A percentile compares a stretch with the other conserved stretches of the same genome.
Evolutionary conservation across 139 green algal species (phyloP).

Genomic region (Yamagishiella unicocca): DNA sequence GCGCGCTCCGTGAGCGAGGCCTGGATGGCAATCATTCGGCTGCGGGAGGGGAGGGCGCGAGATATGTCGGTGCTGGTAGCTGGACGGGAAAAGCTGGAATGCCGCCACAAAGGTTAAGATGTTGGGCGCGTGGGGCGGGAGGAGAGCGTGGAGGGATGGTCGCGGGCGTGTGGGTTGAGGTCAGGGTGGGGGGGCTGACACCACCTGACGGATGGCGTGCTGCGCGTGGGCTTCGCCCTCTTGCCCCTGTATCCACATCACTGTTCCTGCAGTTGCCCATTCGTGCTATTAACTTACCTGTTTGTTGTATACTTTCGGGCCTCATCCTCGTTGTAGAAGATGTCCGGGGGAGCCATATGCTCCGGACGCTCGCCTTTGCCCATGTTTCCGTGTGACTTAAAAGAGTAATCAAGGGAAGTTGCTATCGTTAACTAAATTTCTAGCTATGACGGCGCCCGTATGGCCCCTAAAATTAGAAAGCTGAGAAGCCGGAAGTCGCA

Average conservation of each 20-base stretch:
- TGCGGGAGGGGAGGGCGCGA: constrained; percentile 50
- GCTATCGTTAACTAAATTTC: background rate
- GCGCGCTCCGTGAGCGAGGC: constrained; percentile 86
- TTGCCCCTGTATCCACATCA: too few relatives aligned
- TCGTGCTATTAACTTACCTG: constrained; percentile 56
- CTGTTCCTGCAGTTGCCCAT: too few relatives aligned
- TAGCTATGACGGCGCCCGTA: too few relatives aligned
- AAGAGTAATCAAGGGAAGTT: background rate
- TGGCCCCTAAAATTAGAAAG: constrained; percentile 5
- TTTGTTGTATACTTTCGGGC: constrained; percentile 97
- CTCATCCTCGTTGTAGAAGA: constrained; percentile 97
- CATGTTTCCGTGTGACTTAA: constrained; percentile 60
- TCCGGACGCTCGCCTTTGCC: constrained; percentile 89
- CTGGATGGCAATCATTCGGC: constrained; percentile 90
- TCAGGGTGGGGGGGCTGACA: too few relatives aligned
- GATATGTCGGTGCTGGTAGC: too few relatives aligned
- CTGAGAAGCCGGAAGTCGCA: background rate
- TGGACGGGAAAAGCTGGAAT: too few relatives aligned
- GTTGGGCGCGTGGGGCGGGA: too few relatives aligned
- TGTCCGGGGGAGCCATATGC: constrained; percentile 88
- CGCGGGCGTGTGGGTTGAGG: too few relatives aligned
- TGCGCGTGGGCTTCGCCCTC: too few relatives aligned
- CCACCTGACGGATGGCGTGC: too few relatives aligned
- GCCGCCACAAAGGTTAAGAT: too few relatives aligned
- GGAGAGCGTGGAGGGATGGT: too few relatives aligned